phyloP scores from a whole-genome alignment of 1,139 yeast genomes.

The Scheffersomyces segobiensis region DNA sequence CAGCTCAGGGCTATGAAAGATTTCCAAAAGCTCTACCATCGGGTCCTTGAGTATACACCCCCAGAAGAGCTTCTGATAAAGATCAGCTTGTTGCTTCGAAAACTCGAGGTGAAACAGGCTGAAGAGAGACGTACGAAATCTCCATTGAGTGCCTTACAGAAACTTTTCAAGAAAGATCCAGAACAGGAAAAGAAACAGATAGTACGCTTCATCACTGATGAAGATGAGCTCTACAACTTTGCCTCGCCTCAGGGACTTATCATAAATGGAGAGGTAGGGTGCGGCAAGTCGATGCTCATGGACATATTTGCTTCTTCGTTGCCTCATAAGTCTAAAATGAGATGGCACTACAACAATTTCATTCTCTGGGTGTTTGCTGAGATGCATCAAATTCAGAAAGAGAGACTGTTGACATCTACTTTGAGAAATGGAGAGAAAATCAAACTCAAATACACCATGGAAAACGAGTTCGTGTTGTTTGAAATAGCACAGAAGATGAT shows the following conservation, averaged over 20 bases:
- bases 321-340: slow-evolving; percentile 62
- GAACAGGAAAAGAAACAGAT: slow-evolving; percentile 34
- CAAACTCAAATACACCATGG: slow-evolving; percentile 39
- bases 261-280: slow-evolving; percentile 73
- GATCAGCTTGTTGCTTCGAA: slow-evolving; percentile 47
- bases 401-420: slow-evolving; percentile 34
- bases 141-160: slow-evolving; percentile 18
- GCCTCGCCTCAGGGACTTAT: slow-evolving; percentile 65
- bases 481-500: slow-evolving; percentile 71
- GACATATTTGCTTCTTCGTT: slow-evolving; percentile 68
- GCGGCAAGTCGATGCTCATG: slow-evolving; percentile 75
- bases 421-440: slow-evolving; percentile 28
- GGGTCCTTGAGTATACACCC: slow-evolving; percentile 62
- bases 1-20: slow-evolving; percentile 67
- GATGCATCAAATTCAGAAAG: slow-evolving; percentile 56
- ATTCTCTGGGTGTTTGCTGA: slow-evolving; percentile 68
- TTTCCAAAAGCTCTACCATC: slow-evolving; percentile 59
- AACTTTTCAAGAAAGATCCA: slow-evolving; percentile 27
- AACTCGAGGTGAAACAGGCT: slow-evolving; percentile 44
- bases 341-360: slow-evolving; percentile 74
- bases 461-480: slow-evolving; percentile 64
- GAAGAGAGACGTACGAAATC: slow-evolving; percentile 9
- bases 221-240: slow-evolving; percentile 59
- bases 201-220: slow-evolving; percentile 56
- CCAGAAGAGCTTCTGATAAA: slow-evolving; percentile 50